Percentiles rank a stretch among this genome's conserved stretches.
These are phyloP conservation scores for Aureobasidium sp. DNA, from an alignment of 2,329 filamentous ascomycete genomes.

Conservation along the genomic window DNA sequence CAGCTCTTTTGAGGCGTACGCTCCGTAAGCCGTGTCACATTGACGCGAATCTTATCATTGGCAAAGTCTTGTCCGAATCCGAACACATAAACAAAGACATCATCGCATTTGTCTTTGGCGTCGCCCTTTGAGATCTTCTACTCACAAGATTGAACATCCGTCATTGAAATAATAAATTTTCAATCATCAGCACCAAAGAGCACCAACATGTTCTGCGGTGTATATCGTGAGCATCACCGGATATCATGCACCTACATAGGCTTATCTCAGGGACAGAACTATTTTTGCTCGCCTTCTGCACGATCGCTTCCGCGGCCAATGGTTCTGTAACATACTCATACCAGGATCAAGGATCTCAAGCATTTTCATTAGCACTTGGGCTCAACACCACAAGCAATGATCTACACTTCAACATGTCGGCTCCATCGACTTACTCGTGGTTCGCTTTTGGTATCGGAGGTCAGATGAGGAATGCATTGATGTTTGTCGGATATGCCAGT, in stretches of 20 bases:
- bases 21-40: neutral
- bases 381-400: slow-evolving; percentile 18
- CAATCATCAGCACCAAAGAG: no score
- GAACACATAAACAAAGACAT: neutral
- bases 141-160: no score
- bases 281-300: neutral
- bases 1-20: slow-evolving; percentile 3
- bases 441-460: slow-evolving; percentile 39
- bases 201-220: neutral
- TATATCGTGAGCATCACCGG: neutral
- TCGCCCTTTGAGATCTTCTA: no score
- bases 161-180: no score
- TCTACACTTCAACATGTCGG: slow-evolving; percentile 28
- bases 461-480: slow-evolving; percentile 38
- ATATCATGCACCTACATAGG: neutral
- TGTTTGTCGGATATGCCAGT: slow-evolving; percentile 40
- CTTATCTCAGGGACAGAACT: neutral
- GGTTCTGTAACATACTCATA: slow-evolving; percentile 1
- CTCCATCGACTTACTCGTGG: slow-evolving; percentile 35
- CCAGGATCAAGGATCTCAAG: neutral
- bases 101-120: no score
- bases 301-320: neutral
- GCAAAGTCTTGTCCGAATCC: neutral
- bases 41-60: slow-evolving; percentile 10
- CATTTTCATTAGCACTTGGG: neutral